phyloP scores from a whole-genome alignment of 2,329 filamentous ascomycete species.

The Fusarium sp. region DNA sequence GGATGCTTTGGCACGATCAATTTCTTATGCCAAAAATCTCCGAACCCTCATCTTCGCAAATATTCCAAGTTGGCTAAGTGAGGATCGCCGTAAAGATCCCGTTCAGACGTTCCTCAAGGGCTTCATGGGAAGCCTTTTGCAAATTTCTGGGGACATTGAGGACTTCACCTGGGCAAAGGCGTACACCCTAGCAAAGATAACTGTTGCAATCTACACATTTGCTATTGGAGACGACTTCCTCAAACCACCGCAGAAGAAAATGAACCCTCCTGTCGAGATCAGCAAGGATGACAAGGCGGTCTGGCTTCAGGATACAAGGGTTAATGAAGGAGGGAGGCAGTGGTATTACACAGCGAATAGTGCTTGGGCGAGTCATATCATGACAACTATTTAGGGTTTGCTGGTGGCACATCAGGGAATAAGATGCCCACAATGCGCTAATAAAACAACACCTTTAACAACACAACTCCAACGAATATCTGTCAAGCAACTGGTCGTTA shows the following conservation, averaged over 20 bases:
- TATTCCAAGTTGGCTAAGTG: background rate
- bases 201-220: fast-evolving
- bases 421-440: too few relatives aligned
- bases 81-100: fast-evolving
- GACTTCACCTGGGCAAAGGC: slow-evolving; percentile 6
- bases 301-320: background rate
- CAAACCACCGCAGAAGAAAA: background rate
- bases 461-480: too few relatives aligned
- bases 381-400: background rate
- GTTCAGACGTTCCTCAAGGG: fast-evolving
- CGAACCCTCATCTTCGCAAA: background rate
- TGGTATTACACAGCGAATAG: background rate
- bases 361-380: background rate
- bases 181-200: background rate
- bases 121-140: background rate
- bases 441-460: too few relatives aligned
- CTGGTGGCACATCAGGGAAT: too few relatives aligned
- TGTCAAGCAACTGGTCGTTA: background rate
- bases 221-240: background rate
- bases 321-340: background rate
- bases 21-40: background rate
- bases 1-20: background rate
- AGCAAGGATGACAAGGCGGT: background rate
- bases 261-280: background rate
- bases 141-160: fast-evolving